Evolutionary conservation across 2,329 filamentous ascomycete genomes (phyloP), one percentile per base, ranked within the genome.

Genomic region (Alternaria incomplexa): DNA sequence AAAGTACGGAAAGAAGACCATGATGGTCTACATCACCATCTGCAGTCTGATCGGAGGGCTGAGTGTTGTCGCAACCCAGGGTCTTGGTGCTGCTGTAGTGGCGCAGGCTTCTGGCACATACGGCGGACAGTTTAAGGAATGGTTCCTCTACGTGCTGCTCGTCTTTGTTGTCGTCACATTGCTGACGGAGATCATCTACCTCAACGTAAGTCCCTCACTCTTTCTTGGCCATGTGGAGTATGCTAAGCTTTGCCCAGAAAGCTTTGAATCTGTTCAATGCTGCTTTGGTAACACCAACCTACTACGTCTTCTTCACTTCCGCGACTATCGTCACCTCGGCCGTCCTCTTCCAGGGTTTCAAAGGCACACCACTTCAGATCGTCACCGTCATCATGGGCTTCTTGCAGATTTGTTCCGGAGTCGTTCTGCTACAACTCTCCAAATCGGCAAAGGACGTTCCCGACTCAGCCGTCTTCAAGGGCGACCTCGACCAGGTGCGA

Each of bases 391-490:
- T 98, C 59, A 89, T 97, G 83, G 96, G 96, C 1, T 99, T 99
- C 82, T 82, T 99, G 44, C 91, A 91, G 64, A 99, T 99, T 65
- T 99, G 96, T 79, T 87, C 93, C 0, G 96, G 96, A 1, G 96
- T 98, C 6, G 90, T 98, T 1, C 82, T 99, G 8, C 83, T 99
- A 10, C 96, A 99, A 77, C 87, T 99, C n/a, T 97, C 96, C 56
- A 98, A 98, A 79, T 97, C 95, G 0, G 93, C 96, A 72, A 99
- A 98, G 77, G 95, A 99, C 75, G 95, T 99, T 0, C 96, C 96
- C 7, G 96, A 98, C 77, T 86, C 93, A 0, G 93, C 94, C 30
- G 90, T 99, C 43, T 97, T 99, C 84, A 89, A 90, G 58, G 96
- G 95, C 47, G 93, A 98, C 75, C 86, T 99, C 55, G 92, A 98